Conservation (phyloP, 1,284 basidiomycete species). For the Cutaneotrichosporon arboriforme region DNA sequence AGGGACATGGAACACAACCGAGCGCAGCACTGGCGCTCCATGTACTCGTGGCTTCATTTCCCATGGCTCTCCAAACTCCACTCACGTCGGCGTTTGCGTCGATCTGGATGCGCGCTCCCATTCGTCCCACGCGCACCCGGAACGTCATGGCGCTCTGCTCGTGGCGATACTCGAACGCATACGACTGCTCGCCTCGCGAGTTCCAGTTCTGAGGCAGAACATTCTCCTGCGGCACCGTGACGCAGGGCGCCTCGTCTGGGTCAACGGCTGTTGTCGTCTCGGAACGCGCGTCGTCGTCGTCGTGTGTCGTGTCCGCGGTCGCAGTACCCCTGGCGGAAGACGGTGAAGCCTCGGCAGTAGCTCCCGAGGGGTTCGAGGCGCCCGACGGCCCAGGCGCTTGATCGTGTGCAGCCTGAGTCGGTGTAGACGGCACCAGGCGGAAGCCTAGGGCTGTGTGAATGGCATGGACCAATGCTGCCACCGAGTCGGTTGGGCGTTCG, state of each 20-base stretch:
- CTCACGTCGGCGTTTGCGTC: slow-evolving; percentile 50
- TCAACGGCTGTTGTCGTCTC: slow-evolving; percentile 44
- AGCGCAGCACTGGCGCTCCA: no score
- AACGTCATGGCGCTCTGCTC: slow-evolving; percentile 47
- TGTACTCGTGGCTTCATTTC: no score
- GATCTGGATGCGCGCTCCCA: slow-evolving; percentile 47
- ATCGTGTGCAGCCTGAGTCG: neutral
- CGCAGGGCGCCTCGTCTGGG: slow-evolving; percentile 20
- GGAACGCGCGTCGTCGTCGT: slow-evolving; percentile 28
- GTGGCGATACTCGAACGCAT: slow-evolving; percentile 48
- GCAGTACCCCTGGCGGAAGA: neutral
- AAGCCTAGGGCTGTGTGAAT: slow-evolving; percentile 48
- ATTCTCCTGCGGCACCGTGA: neutral
- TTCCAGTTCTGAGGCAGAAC: slow-evolving; percentile 31
- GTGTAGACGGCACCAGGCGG: slow-evolving; percentile 29
- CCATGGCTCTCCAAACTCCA: neutral
- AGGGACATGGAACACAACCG: neutral
- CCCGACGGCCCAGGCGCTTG: neutral
- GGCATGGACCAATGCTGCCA: slow-evolving; percentile 48
- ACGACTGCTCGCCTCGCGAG: slow-evolving; percentile 38
- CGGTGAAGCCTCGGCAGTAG: neutral
- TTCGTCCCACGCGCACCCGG: slow-evolving; percentile 45
- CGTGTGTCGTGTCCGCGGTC: neutral
- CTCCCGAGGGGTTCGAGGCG: neutral
- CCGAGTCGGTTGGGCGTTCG: slow-evolving; percentile 38